Conservation (phyloP, 371 early-diverging fungal genomes). For the Lichtheimia hyalospora region DNA sequence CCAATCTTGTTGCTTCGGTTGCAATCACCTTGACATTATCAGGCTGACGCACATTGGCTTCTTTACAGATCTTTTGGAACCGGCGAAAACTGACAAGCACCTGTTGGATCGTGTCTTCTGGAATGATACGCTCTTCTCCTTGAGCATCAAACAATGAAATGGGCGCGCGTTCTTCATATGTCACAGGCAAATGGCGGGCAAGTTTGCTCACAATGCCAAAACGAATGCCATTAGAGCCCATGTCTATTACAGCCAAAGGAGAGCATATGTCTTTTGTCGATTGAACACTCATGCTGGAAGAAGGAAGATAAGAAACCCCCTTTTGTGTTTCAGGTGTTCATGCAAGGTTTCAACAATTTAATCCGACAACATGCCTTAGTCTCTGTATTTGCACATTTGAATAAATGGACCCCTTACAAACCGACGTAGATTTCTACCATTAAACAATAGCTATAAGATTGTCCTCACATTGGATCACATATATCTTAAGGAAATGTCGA, state of each 20-base stretch:
- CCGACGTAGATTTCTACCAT: too few relatives aligned
- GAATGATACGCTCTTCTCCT: constrained; percentile 45
- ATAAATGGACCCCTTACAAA: too few relatives aligned
- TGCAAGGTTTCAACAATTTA: too few relatives aligned
- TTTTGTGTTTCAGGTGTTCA: too few relatives aligned
- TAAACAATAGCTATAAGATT: too few relatives aligned
- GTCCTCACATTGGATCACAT: too few relatives aligned
- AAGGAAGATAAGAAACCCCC: too few relatives aligned
- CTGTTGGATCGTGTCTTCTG: constrained; percentile 50
- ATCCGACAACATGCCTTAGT: too few relatives aligned
- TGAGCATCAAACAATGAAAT: constrained; percentile 62
- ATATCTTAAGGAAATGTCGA: too few relatives aligned
- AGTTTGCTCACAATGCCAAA: constrained; percentile 60
- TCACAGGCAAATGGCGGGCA: constrained; percentile 60
- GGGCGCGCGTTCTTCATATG: constrained; percentile 64
- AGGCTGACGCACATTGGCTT: constrained; percentile 33
- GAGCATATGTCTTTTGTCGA: too few relatives aligned
- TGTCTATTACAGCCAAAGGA: constrained; percentile 64
- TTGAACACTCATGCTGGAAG: too few relatives aligned
- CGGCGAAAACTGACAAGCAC: constrained; percentile 55
- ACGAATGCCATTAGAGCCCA: constrained; percentile 73
- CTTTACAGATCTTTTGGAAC: constrained; percentile 52
- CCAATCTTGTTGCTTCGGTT: constrained; percentile 65
- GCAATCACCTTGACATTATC: constrained; percentile 56
- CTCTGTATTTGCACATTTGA: too few relatives aligned